Conservation (phyloP, 2,329 filamentous ascomycete species). For the Talaromyces sp. region DNA sequence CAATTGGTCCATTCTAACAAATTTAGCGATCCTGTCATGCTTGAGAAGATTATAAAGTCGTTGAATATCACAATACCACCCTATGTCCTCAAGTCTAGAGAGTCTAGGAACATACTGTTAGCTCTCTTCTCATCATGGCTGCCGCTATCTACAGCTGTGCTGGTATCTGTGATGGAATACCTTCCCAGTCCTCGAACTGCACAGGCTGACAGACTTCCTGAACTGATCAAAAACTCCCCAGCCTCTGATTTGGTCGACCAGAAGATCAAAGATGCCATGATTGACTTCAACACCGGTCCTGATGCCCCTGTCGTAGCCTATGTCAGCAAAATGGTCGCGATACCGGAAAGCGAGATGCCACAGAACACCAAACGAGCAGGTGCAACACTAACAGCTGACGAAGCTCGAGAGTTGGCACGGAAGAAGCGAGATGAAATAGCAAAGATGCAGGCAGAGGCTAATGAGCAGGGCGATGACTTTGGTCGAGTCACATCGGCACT, state of each 20-base stretch:
- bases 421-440: slow-evolving; percentile 88
- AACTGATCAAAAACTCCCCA: slow-evolving; percentile 74
- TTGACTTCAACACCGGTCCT: slow-evolving; percentile 67
- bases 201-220: slow-evolving; percentile 75
- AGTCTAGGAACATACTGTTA: slow-evolving; percentile 77
- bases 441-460: slow-evolving; percentile 64
- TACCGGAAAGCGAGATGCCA: slow-evolving; percentile 87
- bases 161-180: slow-evolving; percentile 92
- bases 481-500: slow-evolving; percentile 60
- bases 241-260: slow-evolving; percentile 68
- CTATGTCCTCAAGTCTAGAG: slow-evolving; percentile 79
- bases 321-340: slow-evolving; percentile 96
- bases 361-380: slow-evolving; percentile 73
- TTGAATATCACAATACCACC: slow-evolving; percentile 77
- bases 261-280: slow-evolving; percentile 73
- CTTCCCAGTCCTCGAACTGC: slow-evolving; percentile 78
- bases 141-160: slow-evolving; percentile 82
- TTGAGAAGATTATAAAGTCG: slow-evolving; percentile 95
- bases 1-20: slow-evolving; percentile 30
- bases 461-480: slow-evolving; percentile 46
- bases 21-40: slow-evolving; percentile 65
- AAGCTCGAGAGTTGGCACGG: slow-evolving; percentile 81
- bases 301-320: slow-evolving; percentile 84
- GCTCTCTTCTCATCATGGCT: slow-evolving; percentile 88
- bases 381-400: slow-evolving; percentile 73